Base-by-base conservation (phyloP, 108 stramenopile species). In the Conticribra guillardii region DNA sequence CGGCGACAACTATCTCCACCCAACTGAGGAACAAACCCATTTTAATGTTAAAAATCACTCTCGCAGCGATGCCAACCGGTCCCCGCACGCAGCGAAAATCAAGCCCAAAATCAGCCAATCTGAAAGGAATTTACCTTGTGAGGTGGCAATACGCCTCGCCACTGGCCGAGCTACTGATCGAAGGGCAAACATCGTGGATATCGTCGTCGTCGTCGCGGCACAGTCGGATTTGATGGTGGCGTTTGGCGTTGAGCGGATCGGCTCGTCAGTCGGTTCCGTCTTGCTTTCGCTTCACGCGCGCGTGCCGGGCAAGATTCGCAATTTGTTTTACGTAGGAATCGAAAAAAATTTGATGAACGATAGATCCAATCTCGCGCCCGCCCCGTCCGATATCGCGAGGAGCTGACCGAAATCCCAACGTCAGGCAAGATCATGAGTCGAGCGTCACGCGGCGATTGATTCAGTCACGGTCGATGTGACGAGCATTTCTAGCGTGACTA, bases 121-220 rank as follows among this genome's bases (percentile, higher is more conserved):
- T 34, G 0, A 54, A 19, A 18, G 19, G 24, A n/a, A 24, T 47
- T 69, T 56, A 78, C 76, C 76, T 70, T 65, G 69, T 27, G 66
- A 60, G 11, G 49, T 37, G 48, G 61, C 57, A 26, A 51, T 50
- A 48, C 61, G 50, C 57, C 76, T 65, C 33, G 76, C 76, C 64
- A 78, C 61, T 53, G 76, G 69, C 58, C 69, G 76, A 24, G 69
- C 55, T 45, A 69, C 58, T 47, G 69, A 70, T 70, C 76, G 76
- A 18, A 70, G 55, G n/a, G 71, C 49, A 17, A 78, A 70, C 69
- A 78, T 78, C 5, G 54, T 64, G 68, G 47, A 17, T 24, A 46
- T 33, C 22, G 22, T 45, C 24, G 28, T n/a, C 26, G 16, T 30
- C 1, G 30, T 22, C 51, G 50, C 51, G 28, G n/a, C n/a, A 51